Evolutionary conservation across 495 filamentous ascomycete genomes (phyloP), one percentile per base, ranked within the genome.

Genomic region (Lepidopterella palustris): DNA sequence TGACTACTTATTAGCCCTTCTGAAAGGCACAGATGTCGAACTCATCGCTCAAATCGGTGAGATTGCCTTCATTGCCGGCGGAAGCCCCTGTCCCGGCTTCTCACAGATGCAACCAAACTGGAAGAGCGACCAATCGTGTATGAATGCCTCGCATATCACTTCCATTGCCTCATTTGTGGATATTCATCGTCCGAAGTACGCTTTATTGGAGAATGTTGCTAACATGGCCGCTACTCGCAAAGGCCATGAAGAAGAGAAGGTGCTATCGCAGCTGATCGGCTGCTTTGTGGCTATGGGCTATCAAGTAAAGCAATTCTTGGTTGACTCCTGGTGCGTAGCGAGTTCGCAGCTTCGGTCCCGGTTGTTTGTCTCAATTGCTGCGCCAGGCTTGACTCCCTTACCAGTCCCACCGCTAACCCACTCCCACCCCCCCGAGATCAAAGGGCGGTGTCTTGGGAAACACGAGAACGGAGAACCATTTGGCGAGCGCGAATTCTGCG

Each of bases 61-160:
- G 15, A 79, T 91, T 13, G 80, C 87, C 1, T 80, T 87, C 39
- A 82, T 90, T n/a, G 76, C 80, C 35, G 88, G 82, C 11, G 88
- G 88, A 0, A 85, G 78, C 58, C 88, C 88, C 0, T 92, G 88
- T 62, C 87, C 83, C 35, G 88, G 85, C 0, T 91, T 87, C 68
- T 87, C 86, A 1, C 51, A 62, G 0, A 67, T 84, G 0, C 88
- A 89, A n/a, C 27, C 39, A 0, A 68, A 80, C 56, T 82, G 75
- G 60, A 59, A 75, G 59, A 63, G 76, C 72, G 58, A 69, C 25
- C 48, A 78, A 72, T 71, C 74, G 0, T 64, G 84, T 23, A 77
- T 79, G 49, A 88, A 92, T 68, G 83, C 82, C 23, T 89, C 86
- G 0, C 74, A 89, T 42, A 78, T 90, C 2, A 85, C 87, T 0